Conservation (phyloP, 2,329 filamentous ascomycete genomes). For the Penicillium psychrosexuale region DNA sequence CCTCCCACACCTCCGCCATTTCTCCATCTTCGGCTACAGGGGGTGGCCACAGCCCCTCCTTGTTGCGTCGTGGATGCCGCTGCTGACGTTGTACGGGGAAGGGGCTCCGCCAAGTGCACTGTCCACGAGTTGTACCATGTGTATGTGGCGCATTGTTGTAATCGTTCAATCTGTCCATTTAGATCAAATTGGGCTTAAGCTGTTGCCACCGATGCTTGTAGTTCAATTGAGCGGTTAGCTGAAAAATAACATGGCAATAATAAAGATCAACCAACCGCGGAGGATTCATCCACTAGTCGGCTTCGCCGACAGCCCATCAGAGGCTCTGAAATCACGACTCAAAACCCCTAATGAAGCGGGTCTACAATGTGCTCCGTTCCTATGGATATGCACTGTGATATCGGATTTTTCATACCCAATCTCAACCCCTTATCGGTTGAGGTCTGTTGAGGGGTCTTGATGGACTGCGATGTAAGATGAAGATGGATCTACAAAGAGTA, state of each 20-base stretch:
- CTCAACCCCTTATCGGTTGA: not conserved
- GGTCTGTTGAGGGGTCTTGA: not conserved
- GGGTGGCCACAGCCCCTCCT: not conserved
- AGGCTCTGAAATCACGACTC: not conserved
- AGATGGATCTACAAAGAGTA: not conserved
- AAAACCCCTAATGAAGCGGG: not conserved
- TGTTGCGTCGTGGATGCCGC: conserved; percentile 2
- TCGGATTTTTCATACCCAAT: not conserved
- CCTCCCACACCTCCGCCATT: conserved; percentile 4
- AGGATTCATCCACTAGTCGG: not conserved
- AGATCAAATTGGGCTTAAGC: not conserved
- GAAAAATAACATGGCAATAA: not conserved
- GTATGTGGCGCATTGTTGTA: not conserved
- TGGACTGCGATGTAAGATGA: not conserved
- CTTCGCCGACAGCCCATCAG: not conserved
- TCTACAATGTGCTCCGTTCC: not conserved
- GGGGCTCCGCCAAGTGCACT: not conserved
- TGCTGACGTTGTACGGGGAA: conserved; percentile 1
- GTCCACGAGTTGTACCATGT: not conserved
- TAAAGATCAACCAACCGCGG: not conserved
- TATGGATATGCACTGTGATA: not conserved
- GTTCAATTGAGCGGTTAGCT: not conserved
- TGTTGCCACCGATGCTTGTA: not conserved
- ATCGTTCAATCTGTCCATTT: not conserved
- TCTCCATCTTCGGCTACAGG: not conserved